Conservation (phyloP, 2,329 filamentous ascomycete genomes). For the Aspergillus pseudoviridinutans region DNA sequence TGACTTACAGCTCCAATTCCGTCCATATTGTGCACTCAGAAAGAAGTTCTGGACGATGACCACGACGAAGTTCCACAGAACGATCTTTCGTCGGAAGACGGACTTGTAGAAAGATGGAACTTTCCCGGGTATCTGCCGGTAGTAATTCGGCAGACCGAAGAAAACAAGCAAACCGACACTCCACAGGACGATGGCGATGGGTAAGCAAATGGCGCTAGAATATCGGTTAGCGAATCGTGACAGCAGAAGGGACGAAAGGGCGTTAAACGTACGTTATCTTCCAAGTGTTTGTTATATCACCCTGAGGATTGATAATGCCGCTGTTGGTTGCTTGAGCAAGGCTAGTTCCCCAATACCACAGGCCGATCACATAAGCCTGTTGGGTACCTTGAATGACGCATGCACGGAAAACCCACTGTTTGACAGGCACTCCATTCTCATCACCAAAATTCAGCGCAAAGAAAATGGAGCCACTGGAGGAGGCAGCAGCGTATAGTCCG, state of each 20-base stretch:
- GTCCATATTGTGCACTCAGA: constrained; percentile 61
- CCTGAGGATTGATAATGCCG: constrained; percentile 37
- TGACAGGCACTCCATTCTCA: constrained; percentile 59
- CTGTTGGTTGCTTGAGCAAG: constrained; percentile 45
- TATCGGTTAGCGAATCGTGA: constrained; percentile 15
- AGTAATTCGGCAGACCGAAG: constrained; percentile 63
- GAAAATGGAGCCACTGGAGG: constrained; percentile 60
- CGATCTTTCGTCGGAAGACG: constrained; percentile 59
- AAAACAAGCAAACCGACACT: constrained; percentile 52
- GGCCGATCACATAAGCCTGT: constrained; percentile 60
- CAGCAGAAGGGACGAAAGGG: no score
- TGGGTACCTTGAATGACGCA: constrained; percentile 64
- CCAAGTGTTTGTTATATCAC: constrained; percentile 41
- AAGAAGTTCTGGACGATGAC: constrained; percentile 66
- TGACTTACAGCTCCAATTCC: constrained; percentile 58
- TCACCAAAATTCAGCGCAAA: constrained; percentile 66
- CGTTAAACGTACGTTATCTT: constrained; percentile 37
- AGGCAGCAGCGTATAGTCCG: constrained; percentile 59
- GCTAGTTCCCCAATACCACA: constrained; percentile 65
- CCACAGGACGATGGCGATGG: constrained; percentile 57
- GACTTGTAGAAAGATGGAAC: constrained; percentile 64
- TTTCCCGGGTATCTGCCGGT: constrained; percentile 60
- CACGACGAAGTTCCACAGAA: constrained; percentile 63
- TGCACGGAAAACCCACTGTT: constrained; percentile 64
- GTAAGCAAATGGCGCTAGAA: constrained; percentile 51